Base-by-base conservation (phyloP, 345 rosid species). In the Hirschfeldia incana region DNA sequence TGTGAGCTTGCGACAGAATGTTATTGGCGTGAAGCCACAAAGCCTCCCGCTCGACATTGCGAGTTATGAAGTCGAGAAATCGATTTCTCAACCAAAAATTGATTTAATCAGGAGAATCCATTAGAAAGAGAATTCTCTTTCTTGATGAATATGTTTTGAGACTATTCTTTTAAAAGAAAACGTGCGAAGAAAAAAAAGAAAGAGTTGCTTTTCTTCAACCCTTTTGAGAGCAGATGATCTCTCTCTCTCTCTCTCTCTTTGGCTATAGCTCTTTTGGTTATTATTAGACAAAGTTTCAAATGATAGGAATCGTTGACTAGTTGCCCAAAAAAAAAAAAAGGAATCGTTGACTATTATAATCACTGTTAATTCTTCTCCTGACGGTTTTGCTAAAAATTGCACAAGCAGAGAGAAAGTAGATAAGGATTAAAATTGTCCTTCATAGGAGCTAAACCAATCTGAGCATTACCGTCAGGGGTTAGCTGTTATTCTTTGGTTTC, bases 21-120 rank as follows among this genome's bases (percentile, higher is more conserved):
- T 77, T 64, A 85, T 79, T 0, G 90, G 88, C 67, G 79, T 78
- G 55, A 85, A 79, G 55, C 89, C 88, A 17, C 86, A 88, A 30
- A 82, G 82, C 72, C 65, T 73, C 6, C 82, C 76, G 44, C 78
- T 67, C 6, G 86, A 46, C 91, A 91, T 89, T 6, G 28, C 12
- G 34, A 75, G 55, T 71, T 49, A 65, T 75, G 67, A 65, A 49
- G 77, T 76, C 65, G 65, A 58, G 51, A 64, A 66, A 37, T 57
- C 65, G 36, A 78, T 26, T 80, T 49, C 70, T 75, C 74, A 57
- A 44, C 67, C 61, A 6, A 32, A 36, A 16, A 1, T 0, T 2
- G 4, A 21, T 9, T 69, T 42, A 75, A n/a, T 57, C 57, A 70
- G 61, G 46, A 80, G 65, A 57, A 65, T 76, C 77, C 83, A 80